phyloP scores from a whole-genome alignment of 2,329 filamentous ascomycete species.

The Colletotrichum lupini region DNA sequence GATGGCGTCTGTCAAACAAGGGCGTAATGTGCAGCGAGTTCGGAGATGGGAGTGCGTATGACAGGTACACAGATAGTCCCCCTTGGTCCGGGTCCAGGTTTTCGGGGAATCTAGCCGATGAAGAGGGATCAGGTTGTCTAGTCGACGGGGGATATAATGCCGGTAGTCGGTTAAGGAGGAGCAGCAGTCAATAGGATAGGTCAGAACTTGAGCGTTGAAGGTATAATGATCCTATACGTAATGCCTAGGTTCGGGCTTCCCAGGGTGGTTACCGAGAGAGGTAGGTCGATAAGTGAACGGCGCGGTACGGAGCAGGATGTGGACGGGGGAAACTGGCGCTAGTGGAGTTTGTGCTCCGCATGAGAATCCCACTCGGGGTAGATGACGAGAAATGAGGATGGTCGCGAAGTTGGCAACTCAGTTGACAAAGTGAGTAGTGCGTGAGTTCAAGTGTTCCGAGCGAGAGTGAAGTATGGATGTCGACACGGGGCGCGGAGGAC shows the following conservation, averaged over 20 bases:
- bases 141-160: not conserved
- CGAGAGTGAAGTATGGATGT: not conserved
- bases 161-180: not conserved
- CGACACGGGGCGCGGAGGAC: not conserved
- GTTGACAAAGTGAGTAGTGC: not conserved
- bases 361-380: not conserved
- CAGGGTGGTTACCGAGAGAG: conserved; percentile 10
- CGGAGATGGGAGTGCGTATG: not conserved
- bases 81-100: not conserved
- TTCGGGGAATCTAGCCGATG: conserved; percentile 1
- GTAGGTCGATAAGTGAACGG: conserved; percentile 26
- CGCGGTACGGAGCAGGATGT: not conserved
- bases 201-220: not conserved
- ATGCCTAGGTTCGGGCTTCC: not conserved
- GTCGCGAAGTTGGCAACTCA: not conserved
- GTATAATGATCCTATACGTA: conserved; percentile 18
- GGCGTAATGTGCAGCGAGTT: not conserved
- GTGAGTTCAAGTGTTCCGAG: not conserved
- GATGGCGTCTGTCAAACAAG: not conserved
- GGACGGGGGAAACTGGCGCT: conserved; percentile 10
- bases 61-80: not conserved
- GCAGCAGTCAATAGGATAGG: not conserved
- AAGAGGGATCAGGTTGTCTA: not conserved
- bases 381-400: not conserved
- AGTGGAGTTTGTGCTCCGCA: conserved; percentile 17